Evolutionary conservation across 331 rosid genomes (phyloP), one percentile per base, ranked within the genome.

Genomic region (Malus hybrid): DNA sequence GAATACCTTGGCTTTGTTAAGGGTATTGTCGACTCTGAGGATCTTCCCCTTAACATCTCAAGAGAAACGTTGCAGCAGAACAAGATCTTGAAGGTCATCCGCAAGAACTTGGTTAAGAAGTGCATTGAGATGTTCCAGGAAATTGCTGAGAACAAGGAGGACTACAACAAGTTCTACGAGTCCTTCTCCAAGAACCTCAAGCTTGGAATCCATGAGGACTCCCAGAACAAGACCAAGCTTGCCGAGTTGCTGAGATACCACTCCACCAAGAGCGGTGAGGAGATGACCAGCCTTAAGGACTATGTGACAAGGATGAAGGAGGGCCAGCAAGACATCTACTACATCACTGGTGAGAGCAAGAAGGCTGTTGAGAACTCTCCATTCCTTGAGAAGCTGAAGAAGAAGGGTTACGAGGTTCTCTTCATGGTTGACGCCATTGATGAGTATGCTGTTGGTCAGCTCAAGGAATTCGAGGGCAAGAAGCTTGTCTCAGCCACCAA

Each of bases 11-110:
- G 90, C 72, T 90, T 90, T 75, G 89, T 90, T 0, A 90, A 90
- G 90, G 93, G 96, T 82, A 90, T 90, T 69, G 93, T 90, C 2
- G 96, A 90, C 70, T 90, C 96, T 18, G 96, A 90, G 83, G 96
- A 90, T 52, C 96, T 88, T 29, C 93, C 96, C 0, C 89, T 90
- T 58, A 90, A 90, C 86, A 90, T 90, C 44, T 90, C 96, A 2
- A 84, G 96, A 53, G 96, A 90, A 53, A 90, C 4, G 87, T 79
- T 90, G 44, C 96, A 90, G 81, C 96, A 90, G 81, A 90, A 90
- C 82, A 90, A 90, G 83, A 90, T 90, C 68, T 75, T 90, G 9
- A 90, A 90, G 86, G 93, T 90, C 64, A 90, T 90, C 68, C 74
- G 96, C 58, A 90, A 90, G 83, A 90, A 90, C 76, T 71, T 90